Evolutionary conservation across 2,329 filamentous ascomycete genomes (phyloP).

Genomic region (Ceratocystis colombiana): DNA sequence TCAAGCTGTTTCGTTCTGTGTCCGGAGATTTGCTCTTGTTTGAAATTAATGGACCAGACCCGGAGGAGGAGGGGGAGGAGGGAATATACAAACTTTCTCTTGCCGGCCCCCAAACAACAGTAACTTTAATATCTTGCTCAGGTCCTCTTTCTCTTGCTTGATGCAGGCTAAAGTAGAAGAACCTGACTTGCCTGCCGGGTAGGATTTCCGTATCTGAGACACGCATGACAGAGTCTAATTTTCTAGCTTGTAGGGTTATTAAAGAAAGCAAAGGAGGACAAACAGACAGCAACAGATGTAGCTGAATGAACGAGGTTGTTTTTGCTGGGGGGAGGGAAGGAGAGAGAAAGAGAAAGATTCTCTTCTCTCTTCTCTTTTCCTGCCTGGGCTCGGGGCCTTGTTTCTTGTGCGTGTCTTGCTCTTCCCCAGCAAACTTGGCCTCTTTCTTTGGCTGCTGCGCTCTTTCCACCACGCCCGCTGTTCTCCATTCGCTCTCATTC

Average conservation of each 20-base stretch:
- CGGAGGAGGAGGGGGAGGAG: neutral
- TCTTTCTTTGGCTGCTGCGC: neutral
- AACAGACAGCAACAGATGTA: neutral
- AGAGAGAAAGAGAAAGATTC: neutral
- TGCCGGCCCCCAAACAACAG: neutral
- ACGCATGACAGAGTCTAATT: neutral
- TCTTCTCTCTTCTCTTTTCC: neutral
- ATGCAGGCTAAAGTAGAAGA: neutral
- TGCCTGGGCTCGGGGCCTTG: too few species aligned
- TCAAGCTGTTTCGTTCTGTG: neutral
- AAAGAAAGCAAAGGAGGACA: neutral
- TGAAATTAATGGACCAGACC: neutral
- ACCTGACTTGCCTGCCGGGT: neutral
- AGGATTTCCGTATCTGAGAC: slow-evolving; percentile 7
- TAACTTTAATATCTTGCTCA: neutral
- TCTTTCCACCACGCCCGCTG: neutral
- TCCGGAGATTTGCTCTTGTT: neutral
- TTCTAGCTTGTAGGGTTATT: neutral
- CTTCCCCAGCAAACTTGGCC: too few species aligned
- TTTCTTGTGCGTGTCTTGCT: too few species aligned
- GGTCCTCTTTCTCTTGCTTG: neutral
- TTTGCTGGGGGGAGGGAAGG: too few species aligned
- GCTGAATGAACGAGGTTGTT: too few species aligned
- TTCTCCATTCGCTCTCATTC: neutral
- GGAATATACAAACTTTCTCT: neutral